Base-by-base conservation (phyloP, 1,284 basidiomycete genomes). In the Schizophyllum amplum region DNA sequence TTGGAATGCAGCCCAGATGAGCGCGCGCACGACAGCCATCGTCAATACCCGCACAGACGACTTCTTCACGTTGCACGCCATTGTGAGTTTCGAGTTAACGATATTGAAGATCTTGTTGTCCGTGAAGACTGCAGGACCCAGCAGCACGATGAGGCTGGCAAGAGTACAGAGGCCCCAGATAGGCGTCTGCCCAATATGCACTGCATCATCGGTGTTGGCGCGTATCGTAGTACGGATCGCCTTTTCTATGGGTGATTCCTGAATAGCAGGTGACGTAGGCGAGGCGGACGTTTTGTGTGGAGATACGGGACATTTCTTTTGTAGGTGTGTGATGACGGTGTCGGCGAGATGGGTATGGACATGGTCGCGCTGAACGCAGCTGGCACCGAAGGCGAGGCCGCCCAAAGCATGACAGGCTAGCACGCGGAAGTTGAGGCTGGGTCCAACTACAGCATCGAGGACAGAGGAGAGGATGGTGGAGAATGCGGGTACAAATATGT, bases 391-490 rank as follows among this genome's bases (percentile, higher is more conserved):
- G 1, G 80, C 83, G 48, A 87, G 77, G 4, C 87, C 87, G 23
- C 86, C 82, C 0, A 90, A 75, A 0, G 87, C 87, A 63, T 88
- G 81, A 52, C 84, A 86, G 13, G 88, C 87, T 64, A 86, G 83
- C 0, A 78, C 70, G 23, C 88, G 84, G 50, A 90, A 71, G 24
- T 71, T 66, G 1, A 85, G 68, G 0, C 82, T 86, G 0, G 80
- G 77, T 1, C 82, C 84, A 5, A 88, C 75, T 5, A 90, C 72
- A 57, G 79, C 81, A n/a, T 72, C 66, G 17, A 90, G 71, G 24
- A 90, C 69, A 4, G 82, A 82, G 2, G 81, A 78, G 9, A 90
- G 70, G 27, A 89, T 68, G 4, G 75, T 71, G 2, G 75, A 71
- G 64, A 90, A 89, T 4, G 80, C 75, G 0, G 83, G 81, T 15